These are phyloP conservation scores for Pythium coloratum DNA, from an alignment of 352 stramenopile species.

Conservation along the genomic window DNA sequence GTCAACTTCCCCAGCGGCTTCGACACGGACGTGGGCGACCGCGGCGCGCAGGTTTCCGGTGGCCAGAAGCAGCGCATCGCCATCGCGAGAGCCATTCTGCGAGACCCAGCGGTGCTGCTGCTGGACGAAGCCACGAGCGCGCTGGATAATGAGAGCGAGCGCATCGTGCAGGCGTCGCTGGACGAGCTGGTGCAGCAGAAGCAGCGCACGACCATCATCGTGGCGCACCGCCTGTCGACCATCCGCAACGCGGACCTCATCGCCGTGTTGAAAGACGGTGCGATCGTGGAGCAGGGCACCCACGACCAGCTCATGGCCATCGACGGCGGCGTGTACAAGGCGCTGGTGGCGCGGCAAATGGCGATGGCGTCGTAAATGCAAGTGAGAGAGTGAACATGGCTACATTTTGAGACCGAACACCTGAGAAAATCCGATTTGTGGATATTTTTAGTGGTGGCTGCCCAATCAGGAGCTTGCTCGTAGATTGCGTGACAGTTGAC, in stretches of 20 bases:
- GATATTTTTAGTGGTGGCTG: too few relatives aligned
- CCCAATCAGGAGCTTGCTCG: too few relatives aligned
- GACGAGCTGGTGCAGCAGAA: conserved; percentile 47
- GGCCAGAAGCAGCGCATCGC: conserved; percentile 94
- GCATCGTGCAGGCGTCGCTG: conserved; percentile 79
- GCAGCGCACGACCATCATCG: conserved; percentile 88
- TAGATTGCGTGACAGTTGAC: too few relatives aligned
- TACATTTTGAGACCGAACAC: not conserved
- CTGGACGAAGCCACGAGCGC: conserved; percentile 91
- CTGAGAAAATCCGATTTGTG: too few relatives aligned
- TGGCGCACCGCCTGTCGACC: conserved; percentile 93
- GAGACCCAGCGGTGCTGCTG: conserved; percentile 85
- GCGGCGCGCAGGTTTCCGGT: conserved; percentile 85
- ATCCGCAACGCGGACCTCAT: conserved; percentile 88
- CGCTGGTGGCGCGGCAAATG: conserved; percentile 21
- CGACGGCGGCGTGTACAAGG: conserved; percentile 24
- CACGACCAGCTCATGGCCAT: conserved; percentile 57
- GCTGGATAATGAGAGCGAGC: conserved; percentile 79
- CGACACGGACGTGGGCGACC: conserved; percentile 88
- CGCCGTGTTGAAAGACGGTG: conserved; percentile 73
- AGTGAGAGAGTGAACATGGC: not conserved
- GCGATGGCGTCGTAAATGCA: not conserved
- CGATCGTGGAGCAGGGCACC: conserved; percentile 79
- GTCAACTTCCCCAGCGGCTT: conserved; percentile 85
- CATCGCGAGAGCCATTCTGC: conserved; percentile 91